Base-by-base conservation (phyloP, 257 asterid species). In the Ocimum tenuiflorum region DNA sequence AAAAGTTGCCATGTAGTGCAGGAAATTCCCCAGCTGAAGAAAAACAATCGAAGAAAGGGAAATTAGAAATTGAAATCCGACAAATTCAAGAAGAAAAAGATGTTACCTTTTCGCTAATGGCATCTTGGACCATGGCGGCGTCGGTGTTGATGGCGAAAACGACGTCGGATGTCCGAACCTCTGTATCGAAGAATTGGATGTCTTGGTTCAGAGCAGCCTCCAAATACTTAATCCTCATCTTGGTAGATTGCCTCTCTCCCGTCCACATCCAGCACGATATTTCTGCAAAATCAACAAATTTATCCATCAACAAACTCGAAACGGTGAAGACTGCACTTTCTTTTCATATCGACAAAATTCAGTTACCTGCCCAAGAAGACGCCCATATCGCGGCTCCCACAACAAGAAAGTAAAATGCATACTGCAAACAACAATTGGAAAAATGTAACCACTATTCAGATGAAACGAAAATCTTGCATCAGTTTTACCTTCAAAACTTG, bases 311-410 rank as follows among this genome's bases (percentile, higher is more conserved):
- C 14, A 41, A 42, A 45, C 1, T 0, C 9, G 8, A 33, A 50
- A 33, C 5, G 22, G 29, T 7, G 35, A 45, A 17, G 18, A 13
- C 19, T 10, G 1, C 14, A 68, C 23, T 14, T 42, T 20, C n/a
- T n/a, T n/a, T n/a, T n/a, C n/a, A n/a, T 23, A 19, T 18, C 19
- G 3, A n/a, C n/a, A n/a, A n/a, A n/a, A n/a, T n/a, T n/a, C n/a
- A n/a, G n/a, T 24, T 49, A 91, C 99, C 99, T 82, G 99, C 99
- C 99, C 99, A 94, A 15, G 99, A 94, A 77, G 99, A 94, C 43
- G 96, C 96, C 99, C 99, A 94, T 75, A 90, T 94, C 38, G 99
- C 99, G 77, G 99, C 99, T 75, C 99, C 99, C 54, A 94, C 99
- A 4, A 94, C 91, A 31, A 94, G 95, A 85, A 94, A 94, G 88